Evolutionary conservation across 2,329 filamentous ascomycete species (phyloP).

Genomic region (Neospermospora avenae): DNA sequence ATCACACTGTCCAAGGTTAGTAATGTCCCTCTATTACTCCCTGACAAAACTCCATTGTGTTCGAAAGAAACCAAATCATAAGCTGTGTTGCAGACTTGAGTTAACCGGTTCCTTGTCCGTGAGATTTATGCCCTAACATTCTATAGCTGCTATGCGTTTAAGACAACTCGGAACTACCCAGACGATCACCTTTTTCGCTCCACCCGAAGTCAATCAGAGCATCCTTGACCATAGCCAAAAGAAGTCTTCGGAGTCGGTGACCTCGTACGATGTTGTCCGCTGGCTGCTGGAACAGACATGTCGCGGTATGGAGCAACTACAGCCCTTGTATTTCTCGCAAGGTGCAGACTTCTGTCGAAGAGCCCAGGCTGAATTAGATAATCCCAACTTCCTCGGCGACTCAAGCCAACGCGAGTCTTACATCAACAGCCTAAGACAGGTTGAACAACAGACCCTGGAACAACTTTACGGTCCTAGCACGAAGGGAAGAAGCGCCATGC

Average conservation of each 20-base stretch:
- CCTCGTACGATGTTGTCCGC: constrained; percentile 46
- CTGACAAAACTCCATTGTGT: not conserved
- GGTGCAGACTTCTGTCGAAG: constrained; percentile 58
- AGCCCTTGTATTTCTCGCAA: constrained; percentile 56
- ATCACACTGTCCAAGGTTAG: constrained; percentile 49
- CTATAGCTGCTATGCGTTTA: constrained; percentile 60
- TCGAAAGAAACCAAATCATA: not conserved
- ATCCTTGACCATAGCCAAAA: constrained; percentile 48
- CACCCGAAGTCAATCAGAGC: constrained; percentile 40
- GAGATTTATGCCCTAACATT: constrained; percentile 8
- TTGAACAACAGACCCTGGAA: constrained; percentile 55
- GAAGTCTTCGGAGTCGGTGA: not conserved
- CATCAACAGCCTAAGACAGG: constrained; percentile 44
- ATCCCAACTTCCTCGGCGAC: constrained; percentile 42
- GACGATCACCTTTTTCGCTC: constrained; percentile 31
- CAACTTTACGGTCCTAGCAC: constrained; percentile 51
- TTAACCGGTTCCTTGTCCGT: not conserved
- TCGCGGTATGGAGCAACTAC: constrained; percentile 53
- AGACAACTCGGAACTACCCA: constrained; percentile 50
- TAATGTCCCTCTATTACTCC: not conserved
- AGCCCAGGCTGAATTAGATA: constrained; percentile 44
- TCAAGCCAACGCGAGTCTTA: constrained; percentile 38
- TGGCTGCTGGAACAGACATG: constrained; percentile 68
- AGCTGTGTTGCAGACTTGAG: not conserved
- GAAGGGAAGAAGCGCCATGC: constrained; percentile 16